These are phyloP conservation scores for Vicia sativa DNA, from an alignment of 306 rosid genomes.

Conservation along the genomic window DNA sequence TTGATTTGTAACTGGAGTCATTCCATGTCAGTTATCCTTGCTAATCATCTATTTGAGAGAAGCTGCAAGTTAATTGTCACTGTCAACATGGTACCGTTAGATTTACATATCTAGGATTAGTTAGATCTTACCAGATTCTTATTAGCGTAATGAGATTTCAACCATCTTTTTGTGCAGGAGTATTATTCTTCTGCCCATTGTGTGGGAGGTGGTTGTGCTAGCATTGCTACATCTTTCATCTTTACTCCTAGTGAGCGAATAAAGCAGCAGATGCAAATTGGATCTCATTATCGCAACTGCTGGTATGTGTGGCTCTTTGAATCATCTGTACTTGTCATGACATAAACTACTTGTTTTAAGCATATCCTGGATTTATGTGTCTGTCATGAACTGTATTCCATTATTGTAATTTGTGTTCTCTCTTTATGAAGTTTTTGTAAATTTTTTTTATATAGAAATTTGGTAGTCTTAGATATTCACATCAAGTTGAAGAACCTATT, in stretches of 20 bases:
- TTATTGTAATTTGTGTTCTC: conserved; percentile 27
- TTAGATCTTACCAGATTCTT: conserved; percentile 27
- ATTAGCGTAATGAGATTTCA: conserved; percentile 38
- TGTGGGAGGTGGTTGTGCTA: conserved; percentile 90
- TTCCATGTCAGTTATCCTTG: conserved; percentile 12
- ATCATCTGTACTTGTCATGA: conserved; percentile 29
- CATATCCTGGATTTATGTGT: conserved; percentile 23
- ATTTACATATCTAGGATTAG: conserved; percentile 10
- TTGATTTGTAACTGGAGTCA: conserved; percentile 31
- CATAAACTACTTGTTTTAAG: conserved; percentile 28
- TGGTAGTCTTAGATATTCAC: too few species aligned
- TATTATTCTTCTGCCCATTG: conserved; percentile 81
- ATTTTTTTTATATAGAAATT: conserved; percentile 11
- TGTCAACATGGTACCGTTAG: conserved; percentile 19
- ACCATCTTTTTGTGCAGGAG: conserved; percentile 61
- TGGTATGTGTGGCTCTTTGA: conserved; percentile 63
- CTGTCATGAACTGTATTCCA: conserved; percentile 28
- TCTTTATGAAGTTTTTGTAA: conserved; percentile 18
- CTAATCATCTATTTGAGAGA: conserved; percentile 27
- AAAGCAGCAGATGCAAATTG: conserved; percentile 99
- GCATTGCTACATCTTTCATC: conserved; percentile 92
- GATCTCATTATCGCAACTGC: conserved; percentile 80
- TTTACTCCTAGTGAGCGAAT: conserved; percentile 95
- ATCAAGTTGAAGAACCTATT: too few species aligned
- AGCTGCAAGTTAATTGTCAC: conserved; percentile 21